phyloP scores from a whole-genome alignment of 1,284 basidiomycete species.

The Fistulinella staudtii region DNA sequence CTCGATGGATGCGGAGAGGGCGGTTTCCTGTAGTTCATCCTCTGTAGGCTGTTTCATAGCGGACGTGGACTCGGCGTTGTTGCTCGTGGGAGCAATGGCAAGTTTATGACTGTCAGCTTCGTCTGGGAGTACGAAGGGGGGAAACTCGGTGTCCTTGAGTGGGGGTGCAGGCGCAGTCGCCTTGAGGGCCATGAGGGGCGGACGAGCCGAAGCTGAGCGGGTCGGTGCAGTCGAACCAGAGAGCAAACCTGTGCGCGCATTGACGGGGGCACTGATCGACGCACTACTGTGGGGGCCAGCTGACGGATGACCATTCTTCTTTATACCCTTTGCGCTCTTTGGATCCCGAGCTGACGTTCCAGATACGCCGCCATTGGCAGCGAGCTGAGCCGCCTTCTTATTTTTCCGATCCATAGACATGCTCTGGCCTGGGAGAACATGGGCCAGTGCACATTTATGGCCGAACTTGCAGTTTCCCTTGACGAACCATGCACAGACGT shows the following conservation, averaged over 20 bases:
- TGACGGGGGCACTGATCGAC: conserved; percentile 8
- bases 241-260: conserved; percentile 46
- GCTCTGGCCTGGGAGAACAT: conserved; percentile 90
- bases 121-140: conserved; percentile 61
- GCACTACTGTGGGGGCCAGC: conserved; percentile 10
- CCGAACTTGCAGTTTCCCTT: conserved; percentile 98
- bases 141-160: conserved; percentile 71
- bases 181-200: conserved; percentile 65
- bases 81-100: neutral
- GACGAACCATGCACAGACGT: conserved; percentile 92
- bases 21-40: neutral
- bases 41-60: conserved; percentile 7
- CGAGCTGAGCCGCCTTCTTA: conserved; percentile 90
- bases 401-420: conserved; percentile 98
- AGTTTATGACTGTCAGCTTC: conserved; percentile 40
- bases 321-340: conserved; percentile 40
- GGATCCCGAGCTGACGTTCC: conserved; percentile 31
- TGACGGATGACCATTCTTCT: conserved; percentile 32
- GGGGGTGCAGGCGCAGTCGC: conserved; percentile 75
- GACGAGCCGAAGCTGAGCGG: conserved; percentile 46
- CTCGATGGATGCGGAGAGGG: conserved; percentile 5
- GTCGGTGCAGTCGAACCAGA: conserved; percentile 52
- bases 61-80: conserved; percentile 2
- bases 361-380: conserved; percentile 45
- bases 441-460: conserved; percentile 94